Conservation (phyloP, 83 land plant species). For the Picea abies region DNA sequence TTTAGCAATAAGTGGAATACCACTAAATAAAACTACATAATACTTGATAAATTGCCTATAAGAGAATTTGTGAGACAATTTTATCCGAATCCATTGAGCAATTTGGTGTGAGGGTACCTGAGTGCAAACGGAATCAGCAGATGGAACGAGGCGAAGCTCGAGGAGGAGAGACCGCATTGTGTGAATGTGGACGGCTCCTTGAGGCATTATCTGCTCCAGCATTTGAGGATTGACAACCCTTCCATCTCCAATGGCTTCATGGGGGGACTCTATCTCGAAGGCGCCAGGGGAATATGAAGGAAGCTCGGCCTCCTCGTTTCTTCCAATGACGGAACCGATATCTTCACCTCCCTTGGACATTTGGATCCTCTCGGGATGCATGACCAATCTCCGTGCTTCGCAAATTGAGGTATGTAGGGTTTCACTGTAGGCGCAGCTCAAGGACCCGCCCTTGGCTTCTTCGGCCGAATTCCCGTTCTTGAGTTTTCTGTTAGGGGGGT, state of each 20-base stretch:
- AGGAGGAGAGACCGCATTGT: constrained; percentile 63
- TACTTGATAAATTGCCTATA: neutral
- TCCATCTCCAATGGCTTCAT: constrained; percentile 7
- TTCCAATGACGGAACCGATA: constrained; percentile 68
- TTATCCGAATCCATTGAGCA: neutral
- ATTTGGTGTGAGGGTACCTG: constrained; percentile 45
- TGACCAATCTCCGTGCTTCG: constrained; percentile 69
- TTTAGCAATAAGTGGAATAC: no score
- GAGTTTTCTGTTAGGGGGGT: neutral
- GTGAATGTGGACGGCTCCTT: constrained; percentile 52
- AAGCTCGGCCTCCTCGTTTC: constrained; percentile 81
- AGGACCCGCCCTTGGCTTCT: constrained; percentile 35
- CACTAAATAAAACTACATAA: no score
- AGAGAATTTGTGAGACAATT: neutral
- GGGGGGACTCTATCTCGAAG: constrained; percentile 51
- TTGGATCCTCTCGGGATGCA: constrained; percentile 55
- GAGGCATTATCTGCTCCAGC: constrained; percentile 55
- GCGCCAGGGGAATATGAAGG: constrained; percentile 80
- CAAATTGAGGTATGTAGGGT: constrained; percentile 82
- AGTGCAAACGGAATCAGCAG: constrained; percentile 49
- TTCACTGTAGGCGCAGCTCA: constrained; percentile 70
- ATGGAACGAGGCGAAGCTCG: constrained; percentile 41
- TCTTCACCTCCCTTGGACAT: constrained; percentile 92
- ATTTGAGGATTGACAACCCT: constrained; percentile 35
- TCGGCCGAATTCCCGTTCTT: neutral